These are phyloP conservation scores for Pleurotus eryngii DNA, from an alignment of 768 basidiomycete species.

Conservation along the genomic window DNA sequence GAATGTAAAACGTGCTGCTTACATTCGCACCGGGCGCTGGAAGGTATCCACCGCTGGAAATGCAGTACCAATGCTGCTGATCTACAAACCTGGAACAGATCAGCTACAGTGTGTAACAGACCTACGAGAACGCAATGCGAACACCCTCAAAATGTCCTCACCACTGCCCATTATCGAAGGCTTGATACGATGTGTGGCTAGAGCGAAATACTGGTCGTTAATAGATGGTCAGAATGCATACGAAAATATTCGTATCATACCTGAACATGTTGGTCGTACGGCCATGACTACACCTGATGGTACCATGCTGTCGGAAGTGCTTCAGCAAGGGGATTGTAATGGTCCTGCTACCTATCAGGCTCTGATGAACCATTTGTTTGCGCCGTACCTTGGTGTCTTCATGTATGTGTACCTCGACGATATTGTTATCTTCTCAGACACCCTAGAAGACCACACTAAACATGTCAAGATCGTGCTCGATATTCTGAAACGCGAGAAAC, in stretches of 20 bases:
- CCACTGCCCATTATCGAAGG: too few species aligned
- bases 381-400: conserved; percentile 28
- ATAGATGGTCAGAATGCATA: conserved; percentile 20
- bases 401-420: conserved; percentile 15
- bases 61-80: conserved; percentile 23
- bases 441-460: conserved; percentile 28
- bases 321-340: conserved; percentile 15
- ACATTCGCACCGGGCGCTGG: conserved; percentile 14
- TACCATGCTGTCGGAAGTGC: conserved; percentile 36
- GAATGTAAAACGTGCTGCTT: too few species aligned
- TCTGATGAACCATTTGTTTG: conserved; percentile 37
- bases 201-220: too few species aligned
- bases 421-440: conserved; percentile 38
- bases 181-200: too few species aligned
- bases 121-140: too few species aligned
- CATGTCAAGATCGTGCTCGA: conserved; percentile 30
- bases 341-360: conserved; percentile 23
- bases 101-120: conserved; percentile 19
- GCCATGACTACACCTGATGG: conserved; percentile 35
- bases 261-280: conserved; percentile 19
- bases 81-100: conserved; percentile 10
- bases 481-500: conserved; percentile 18
- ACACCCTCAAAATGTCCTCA: too few species aligned
- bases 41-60: conserved; percentile 3
- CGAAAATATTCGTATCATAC: conserved; percentile 21